phyloP scores from a whole-genome alignment of 1,284 basidiomycete genomes.

The Somion occarium region DNA sequence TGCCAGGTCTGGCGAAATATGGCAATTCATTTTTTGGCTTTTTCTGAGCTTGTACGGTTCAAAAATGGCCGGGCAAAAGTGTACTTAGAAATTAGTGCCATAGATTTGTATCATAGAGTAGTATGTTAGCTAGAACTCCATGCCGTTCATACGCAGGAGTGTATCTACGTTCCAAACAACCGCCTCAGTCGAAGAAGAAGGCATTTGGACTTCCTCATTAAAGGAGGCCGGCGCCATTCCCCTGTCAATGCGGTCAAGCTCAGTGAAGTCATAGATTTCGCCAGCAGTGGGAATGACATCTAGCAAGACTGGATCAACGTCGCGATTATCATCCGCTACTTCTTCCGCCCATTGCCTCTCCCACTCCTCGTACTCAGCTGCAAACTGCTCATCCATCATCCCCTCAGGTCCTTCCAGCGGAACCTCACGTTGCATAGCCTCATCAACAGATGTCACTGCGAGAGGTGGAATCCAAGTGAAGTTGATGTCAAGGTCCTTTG shows the following conservation, averaged over 20 bases:
- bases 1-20: too few species aligned
- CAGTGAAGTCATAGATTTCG: constrained; percentile 1
- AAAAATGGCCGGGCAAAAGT: too few species aligned
- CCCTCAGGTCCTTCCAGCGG: neutral
- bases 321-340: neutral
- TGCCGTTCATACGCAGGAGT: too few species aligned
- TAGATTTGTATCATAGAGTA: too few species aligned
- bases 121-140: too few species aligned
- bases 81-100: too few species aligned
- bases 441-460: neutral
- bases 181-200: too few species aligned
- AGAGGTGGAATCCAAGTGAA: neutral
- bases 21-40: too few species aligned
- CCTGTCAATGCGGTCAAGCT: constrained; percentile 3
- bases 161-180: too few species aligned
- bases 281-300: neutral
- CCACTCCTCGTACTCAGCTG: neutral
- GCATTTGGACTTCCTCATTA: neutral
- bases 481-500: neutral
- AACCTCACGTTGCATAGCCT: neutral
- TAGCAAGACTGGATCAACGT: neutral
- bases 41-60: too few species aligned
- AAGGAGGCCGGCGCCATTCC: neutral
- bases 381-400: neutral
- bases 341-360: neutral